phyloP scores from a whole-genome alignment of 257 asterid genomes.

The Lycium barbarum region DNA sequence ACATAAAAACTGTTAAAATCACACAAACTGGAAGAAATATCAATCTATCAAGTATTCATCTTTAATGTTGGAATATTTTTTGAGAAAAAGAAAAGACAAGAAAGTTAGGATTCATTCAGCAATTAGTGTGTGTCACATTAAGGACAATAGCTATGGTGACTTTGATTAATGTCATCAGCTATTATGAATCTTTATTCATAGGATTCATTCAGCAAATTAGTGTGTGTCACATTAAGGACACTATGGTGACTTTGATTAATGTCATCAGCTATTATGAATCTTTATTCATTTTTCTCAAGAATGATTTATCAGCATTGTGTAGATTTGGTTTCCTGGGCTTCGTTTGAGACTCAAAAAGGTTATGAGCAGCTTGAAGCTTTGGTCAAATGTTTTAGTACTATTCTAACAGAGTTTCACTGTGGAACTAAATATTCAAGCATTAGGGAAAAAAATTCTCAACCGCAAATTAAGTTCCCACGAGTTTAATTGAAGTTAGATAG shows the following conservation, averaged over 20 bases:
- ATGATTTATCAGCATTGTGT: slow-evolving; percentile 1
- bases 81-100: not conserved
- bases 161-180: not conserved
- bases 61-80: too few relatives aligned
- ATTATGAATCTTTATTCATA: not conserved
- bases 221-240: not conserved
- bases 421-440: not conserved
- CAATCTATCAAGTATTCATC: slow-evolving; percentile 1
- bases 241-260: not conserved
- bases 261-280: slow-evolving; percentile 19
- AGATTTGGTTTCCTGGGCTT: slow-evolving; percentile 5
- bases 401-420: not conserved
- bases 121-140: not conserved
- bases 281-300: not conserved
- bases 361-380: not conserved
- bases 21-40: not conserved
- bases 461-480: not conserved
- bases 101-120: not conserved
- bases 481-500: not conserved
- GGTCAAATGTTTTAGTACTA: not conserved
- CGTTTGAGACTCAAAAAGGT: not conserved
- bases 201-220: not conserved
- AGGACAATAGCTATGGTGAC: not conserved
- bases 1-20: slow-evolving; percentile 23
- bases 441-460: not conserved